Conservation (phyloP, 1,139 yeast species). For the Lodderomyces theae region DNA sequence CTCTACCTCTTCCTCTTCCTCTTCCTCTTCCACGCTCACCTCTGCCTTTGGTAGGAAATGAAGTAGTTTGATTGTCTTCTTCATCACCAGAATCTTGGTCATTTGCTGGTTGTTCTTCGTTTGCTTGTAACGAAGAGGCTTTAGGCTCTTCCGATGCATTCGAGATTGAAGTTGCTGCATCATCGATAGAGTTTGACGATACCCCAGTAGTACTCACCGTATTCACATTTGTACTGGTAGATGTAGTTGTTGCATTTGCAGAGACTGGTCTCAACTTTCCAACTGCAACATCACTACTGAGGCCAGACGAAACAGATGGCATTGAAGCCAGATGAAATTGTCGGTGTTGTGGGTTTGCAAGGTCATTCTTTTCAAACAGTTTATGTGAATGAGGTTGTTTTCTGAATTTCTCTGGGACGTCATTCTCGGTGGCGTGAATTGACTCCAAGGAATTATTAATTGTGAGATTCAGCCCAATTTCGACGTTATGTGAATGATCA, state of each 20-base stretch:
- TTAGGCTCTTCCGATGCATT: background rate
- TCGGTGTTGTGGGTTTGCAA: slow-evolving; percentile 2
- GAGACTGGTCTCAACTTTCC: slow-evolving; percentile 4
- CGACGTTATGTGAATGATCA: background rate
- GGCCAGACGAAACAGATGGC: slow-evolving; percentile 1
- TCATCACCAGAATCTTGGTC: background rate
- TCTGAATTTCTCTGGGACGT: slow-evolving; percentile 5
- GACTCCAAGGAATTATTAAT: background rate
- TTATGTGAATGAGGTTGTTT: too few species aligned
- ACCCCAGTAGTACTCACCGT: background rate
- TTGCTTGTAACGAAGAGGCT: background rate
- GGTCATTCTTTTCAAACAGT: too few species aligned
- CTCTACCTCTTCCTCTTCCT: slow-evolving; percentile 2
- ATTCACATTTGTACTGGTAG: background rate
- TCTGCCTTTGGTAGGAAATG: slow-evolving; percentile 2
- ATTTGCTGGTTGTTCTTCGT: background rate
- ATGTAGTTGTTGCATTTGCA: slow-evolving; percentile 4
- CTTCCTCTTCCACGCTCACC: slow-evolving; percentile 6
- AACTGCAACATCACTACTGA: background rate
- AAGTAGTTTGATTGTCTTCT: background rate
- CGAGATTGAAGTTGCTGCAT: background rate
- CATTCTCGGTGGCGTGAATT: slow-evolving; percentile 1
- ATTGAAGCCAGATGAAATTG: slow-evolving; percentile 4
- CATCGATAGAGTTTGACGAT: background rate
- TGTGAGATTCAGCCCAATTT: background rate